Base-by-base conservation (phyloP, 2,329 filamentous ascomycete genomes). In the Microsporum canis region DNA sequence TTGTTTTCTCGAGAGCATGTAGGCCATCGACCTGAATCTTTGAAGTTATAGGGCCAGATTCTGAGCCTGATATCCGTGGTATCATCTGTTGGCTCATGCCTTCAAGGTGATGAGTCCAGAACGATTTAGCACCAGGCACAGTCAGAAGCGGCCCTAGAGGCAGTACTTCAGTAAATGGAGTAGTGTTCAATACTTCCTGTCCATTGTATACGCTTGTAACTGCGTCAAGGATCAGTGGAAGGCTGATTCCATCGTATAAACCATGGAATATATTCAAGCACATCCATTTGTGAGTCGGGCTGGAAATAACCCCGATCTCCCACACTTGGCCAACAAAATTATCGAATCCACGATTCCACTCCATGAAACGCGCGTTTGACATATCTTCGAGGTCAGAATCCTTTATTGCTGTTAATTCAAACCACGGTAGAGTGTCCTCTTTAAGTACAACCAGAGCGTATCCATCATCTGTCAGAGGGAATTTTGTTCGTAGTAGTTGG, bases 221-320 rank as follows among this genome's bases (percentile, higher is more conserved):
- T 23, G 79, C 73, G 2, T 81, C 70, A 23, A 95, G 78, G 43
- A 95, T 79, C 29, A 89, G 71, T 1, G 81, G 79, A 43, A 95
- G 80, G 63, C 90, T 92, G 65, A 82, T 87, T 1, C 90, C 91
- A 72, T 96, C 91, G 67, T 96, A 96, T 0, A 96, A 72, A 0
- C 83, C 90, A 70, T 96, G 91, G 73, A 96, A 95, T 0, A 95
- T 85, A 53, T 87, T 81, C 1, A 95, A 68, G 1, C 79, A 73
- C 36, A 95, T 72, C 0, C 78, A 64, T 5, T 67, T 68, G 12
- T 64, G 65, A 1, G 64, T 60, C 3, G 70, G 64, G 7, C 69
- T 68, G 31, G 65, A 67, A 4, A 70, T 61, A 5, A 75, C 57
- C 14, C 70, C 68, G 17, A 73, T 65, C 60, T 70, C 68, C 73